Evolutionary conservation across 768 basidiomycete species (phyloP).

Genomic region (Rhizopogon vinicolor): DNA sequence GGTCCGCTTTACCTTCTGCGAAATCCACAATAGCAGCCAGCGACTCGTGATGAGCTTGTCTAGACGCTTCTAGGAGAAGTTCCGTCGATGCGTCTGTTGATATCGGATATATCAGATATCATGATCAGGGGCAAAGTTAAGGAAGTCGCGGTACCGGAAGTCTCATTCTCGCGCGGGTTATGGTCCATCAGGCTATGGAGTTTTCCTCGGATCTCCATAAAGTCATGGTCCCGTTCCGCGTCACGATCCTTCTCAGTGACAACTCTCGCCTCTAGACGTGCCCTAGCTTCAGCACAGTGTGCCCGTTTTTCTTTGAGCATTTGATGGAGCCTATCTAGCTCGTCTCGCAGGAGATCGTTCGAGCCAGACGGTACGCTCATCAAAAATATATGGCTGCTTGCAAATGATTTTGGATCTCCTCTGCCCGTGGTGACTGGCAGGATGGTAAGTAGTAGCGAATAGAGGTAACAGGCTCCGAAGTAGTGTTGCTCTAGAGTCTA

Average conservation of each 20-base stretch:
- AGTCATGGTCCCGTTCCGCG: background rate
- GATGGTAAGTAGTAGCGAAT: background rate
- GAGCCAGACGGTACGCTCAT: background rate
- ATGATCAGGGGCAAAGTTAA: background rate
- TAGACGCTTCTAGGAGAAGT: constrained; percentile 3
- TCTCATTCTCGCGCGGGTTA: background rate
- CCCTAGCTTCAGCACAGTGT: background rate
- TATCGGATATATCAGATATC: background rate
- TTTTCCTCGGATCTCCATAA: background rate
- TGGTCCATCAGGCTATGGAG: background rate
- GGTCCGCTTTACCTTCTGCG: background rate
- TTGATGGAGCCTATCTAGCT: background rate
- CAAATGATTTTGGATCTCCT: background rate
- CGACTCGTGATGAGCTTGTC: constrained; percentile 2
- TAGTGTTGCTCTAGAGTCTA: background rate
- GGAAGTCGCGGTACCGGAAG: background rate
- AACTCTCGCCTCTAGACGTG: background rate
- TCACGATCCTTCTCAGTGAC: background rate
- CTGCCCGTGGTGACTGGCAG: background rate
- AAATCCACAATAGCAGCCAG: constrained; percentile 3
- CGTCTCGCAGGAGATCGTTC: background rate
- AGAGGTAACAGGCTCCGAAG: background rate
- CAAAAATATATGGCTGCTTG: background rate
- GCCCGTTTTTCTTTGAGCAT: constrained; percentile 1
- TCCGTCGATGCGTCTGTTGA: background rate